Conservation (phyloP, 371 early-diverging fungal genomes). For the Rhizopus delemar region DNA sequence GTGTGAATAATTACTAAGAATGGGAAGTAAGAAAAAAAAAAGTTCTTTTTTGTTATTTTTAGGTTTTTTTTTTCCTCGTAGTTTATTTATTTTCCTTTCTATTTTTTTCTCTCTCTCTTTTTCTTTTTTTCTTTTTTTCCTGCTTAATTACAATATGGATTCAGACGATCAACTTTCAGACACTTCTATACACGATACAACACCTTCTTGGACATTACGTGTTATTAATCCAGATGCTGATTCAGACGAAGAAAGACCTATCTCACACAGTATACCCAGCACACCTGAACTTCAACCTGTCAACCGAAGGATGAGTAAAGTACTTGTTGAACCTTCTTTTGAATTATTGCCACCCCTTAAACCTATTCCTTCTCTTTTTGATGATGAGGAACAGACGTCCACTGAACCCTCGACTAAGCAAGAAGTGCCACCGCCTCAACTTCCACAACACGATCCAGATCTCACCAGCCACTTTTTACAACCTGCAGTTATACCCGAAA, state of each 20-base stretch:
- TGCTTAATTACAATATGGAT: conserved; percentile 13
- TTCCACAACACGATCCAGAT: conserved; percentile 18
- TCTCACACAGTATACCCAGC: conserved; percentile 9
- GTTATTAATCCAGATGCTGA: conserved; percentile 29
- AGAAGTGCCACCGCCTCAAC: conserved; percentile 1
- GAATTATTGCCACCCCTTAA: conserved; percentile 21
- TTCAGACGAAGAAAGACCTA: conserved; percentile 1
- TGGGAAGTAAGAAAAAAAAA: not conserved
- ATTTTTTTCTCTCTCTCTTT: conserved; percentile 4
- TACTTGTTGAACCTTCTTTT: conserved; percentile 19
- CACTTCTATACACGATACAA: conserved; percentile 7
- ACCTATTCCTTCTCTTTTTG: conserved; percentile 9
- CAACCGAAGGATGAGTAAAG: conserved; percentile 17
- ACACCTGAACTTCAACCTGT: conserved; percentile 20
- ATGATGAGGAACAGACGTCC: no score
- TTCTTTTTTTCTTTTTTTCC: not conserved
- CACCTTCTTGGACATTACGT: conserved; percentile 16
- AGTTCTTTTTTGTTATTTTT: conserved; percentile 5
- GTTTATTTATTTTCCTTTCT: not conserved
- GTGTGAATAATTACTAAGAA: conserved; percentile 3
- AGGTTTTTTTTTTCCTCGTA: not conserved
- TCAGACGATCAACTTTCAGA: conserved; percentile 21
- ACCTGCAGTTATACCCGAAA: not conserved
- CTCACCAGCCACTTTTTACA: not conserved
- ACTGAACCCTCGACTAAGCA: not conserved